phyloP scores from a whole-genome alignment of 1,284 basidiomycete genomes.

The Cryptococcus maquisensis region DNA sequence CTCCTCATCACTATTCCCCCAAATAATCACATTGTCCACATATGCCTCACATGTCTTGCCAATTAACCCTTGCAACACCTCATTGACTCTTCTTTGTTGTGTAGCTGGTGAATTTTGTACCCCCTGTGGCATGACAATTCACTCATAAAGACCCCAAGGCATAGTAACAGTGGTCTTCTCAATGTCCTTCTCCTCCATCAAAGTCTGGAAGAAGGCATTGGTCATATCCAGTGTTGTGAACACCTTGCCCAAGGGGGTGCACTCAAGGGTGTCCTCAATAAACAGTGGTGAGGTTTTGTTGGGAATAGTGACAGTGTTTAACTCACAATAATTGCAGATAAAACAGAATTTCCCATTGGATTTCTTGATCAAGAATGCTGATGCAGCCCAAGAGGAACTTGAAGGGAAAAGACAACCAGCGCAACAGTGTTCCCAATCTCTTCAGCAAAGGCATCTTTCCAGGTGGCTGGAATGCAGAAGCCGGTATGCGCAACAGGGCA shows the following conservation, averaged over 20 bases:
- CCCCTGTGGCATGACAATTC: no score
- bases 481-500: background rate
- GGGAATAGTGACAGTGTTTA: background rate
- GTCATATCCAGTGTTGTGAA: no score
- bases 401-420: background rate
- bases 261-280: background rate
- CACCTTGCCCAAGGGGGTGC: background rate
- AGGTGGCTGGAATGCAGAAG: background rate
- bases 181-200: slow-evolving; percentile 1
- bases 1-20: background rate
- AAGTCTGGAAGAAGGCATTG: slow-evolving; percentile 1
- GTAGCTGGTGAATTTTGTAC: background rate
- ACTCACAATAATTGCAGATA: background rate
- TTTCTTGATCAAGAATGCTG: background rate
- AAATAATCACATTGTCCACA: slow-evolving; percentile 1
- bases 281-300: background rate
- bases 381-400: no score
- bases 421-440: background rate
- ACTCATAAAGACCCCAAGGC: background rate
- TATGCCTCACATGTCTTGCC: background rate
- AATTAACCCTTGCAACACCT: background rate
- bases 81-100: background rate
- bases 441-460: background rate
- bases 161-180: background rate
- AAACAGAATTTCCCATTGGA: background rate